Evolutionary conservation across 1,284 basidiomycete genomes (phyloP), one percentile per base, ranked within the genome.

Genomic region (Naganishia sp.): DNA sequence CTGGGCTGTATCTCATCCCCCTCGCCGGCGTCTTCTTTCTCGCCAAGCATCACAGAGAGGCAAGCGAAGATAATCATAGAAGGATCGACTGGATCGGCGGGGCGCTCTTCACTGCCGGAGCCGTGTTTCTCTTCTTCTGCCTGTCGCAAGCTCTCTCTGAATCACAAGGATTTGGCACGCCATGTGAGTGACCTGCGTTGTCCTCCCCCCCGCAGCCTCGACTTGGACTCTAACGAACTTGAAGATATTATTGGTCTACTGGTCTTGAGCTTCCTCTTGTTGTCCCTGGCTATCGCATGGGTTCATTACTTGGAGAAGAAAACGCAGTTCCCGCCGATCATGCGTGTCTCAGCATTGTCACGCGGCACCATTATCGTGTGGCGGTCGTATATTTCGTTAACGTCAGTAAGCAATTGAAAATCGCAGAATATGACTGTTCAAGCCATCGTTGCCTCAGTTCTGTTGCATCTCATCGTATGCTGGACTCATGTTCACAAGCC

Each of bases 81-180:
- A 83, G 88, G 0, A 82, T 95, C 0, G 92, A 96, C 74, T 94
- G 90, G 90, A 73, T 90, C 25, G 92, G 93, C 4, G 89, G 88
- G 0, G 79, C 85, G 21, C 78, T 94, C 39, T 83, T 91, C 54
- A 92, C 90, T 0, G 75, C 82, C 0, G 92, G 90, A 0, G 81
- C 94, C 15, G 86, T 90, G 0, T 81, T 94, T 1, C 82, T 95
- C 69, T 84, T 90, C 13, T 94, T 94, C 73, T 86, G 87, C 0
- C 84, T 95, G 0, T 87, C 87, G 52, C 86, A 91, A 73, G 91
- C 88, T 1, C 84, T 86, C 50, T 79, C 84, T 7, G 90, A 88
- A 0, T 83, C 87, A 0, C 70, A 87, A 15, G 84, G 86, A n/a
- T 94, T 90, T 90, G 81, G 77, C 59, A 90, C 89, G 0, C 80